Base-by-base conservation (phyloP, 306 rosid genomes). In the Bauhinia variegata region DNA sequence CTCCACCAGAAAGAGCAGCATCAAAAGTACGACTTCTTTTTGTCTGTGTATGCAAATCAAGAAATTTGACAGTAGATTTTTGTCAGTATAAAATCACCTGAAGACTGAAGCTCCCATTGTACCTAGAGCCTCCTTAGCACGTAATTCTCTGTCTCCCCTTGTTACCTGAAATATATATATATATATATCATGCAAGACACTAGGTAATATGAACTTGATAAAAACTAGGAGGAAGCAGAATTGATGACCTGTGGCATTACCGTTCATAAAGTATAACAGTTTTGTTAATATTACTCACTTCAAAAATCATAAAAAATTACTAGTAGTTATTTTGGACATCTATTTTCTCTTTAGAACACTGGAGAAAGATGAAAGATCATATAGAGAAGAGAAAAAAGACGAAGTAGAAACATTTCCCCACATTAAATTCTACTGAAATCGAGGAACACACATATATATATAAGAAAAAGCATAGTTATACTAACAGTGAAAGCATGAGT, bases 91-190 rank as follows among this genome's bases (percentile, higher is more conserved):
- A 58, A 53, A 61, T 42, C 63, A 93, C 97, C 98, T 93, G 75
- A 93, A 84, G 56, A 93, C 96, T 56, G 99, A 93, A 51, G 97
- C 99, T 28, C 99, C 99, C 99, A 93, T 93, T 60, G 99, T 93
- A 71, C 85, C 79, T 34, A 93, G 81, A 71, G 99, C 96, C 83
- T 88, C 96, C 89, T 83, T 80, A 39, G 64, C 77, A 38, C 99
- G 96, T 54, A 85, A 87, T 58, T 90, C 86, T 82, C 54, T 90
- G 63, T 88, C 88, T 46, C 99, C 99, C 39, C 80, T 78, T 75
- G 95, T 76, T 63, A 93, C 92, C 99, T 93, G 90, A 64, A 56
- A 15, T n/a, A n/a, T n/a, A n/a, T n/a, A n/a, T n/a, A n/a, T n/a
- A n/a, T n/a, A 41, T 63, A 32, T 10, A 44, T 64, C 11, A 46